Evolutionary conservation across 148 eudicot genomes (phyloP).

Genomic region (Chenopodium suecicum): DNA sequence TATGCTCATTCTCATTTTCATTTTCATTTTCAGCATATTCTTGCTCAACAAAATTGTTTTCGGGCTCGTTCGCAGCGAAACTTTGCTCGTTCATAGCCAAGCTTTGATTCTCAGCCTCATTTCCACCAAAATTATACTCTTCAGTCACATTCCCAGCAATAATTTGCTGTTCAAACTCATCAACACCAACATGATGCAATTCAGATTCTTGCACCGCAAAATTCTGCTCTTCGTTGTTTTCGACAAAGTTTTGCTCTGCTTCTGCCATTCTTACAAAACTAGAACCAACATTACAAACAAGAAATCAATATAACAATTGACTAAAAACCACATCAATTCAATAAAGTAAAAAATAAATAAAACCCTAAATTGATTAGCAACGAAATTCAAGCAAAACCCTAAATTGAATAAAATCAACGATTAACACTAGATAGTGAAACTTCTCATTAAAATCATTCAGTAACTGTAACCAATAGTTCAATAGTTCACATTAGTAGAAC

Average conservation of each 20-base stretch:
- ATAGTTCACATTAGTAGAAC: too few species aligned
- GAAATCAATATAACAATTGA: neutral
- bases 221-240: constrained; percentile 34
- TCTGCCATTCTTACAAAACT: constrained; percentile 46
- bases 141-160: constrained; percentile 22
- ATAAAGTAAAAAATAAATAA: too few species aligned
- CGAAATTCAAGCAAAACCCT: too few species aligned
- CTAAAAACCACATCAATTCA: neutral
- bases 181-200: constrained; percentile 24
- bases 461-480: too few species aligned
- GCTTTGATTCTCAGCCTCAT: constrained; percentile 28
- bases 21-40: constrained; percentile 25
- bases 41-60: constrained; percentile 29
- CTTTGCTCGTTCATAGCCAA: constrained; percentile 27
- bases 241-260: constrained; percentile 38
- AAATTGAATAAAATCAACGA: too few species aligned
- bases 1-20: constrained; percentile 31
- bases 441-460: too few species aligned
- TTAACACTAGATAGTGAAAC: too few species aligned
- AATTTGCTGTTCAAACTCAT: constrained; percentile 30
- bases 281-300: neutral
- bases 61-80: constrained; percentile 28
- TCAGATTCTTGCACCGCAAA: constrained; percentile 30
- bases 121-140: constrained; percentile 23
- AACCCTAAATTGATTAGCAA: too few species aligned